Evolutionary conservation across 2,329 filamentous ascomycete genomes (phyloP).

Genomic region (Stenocarpella maydis): DNA sequence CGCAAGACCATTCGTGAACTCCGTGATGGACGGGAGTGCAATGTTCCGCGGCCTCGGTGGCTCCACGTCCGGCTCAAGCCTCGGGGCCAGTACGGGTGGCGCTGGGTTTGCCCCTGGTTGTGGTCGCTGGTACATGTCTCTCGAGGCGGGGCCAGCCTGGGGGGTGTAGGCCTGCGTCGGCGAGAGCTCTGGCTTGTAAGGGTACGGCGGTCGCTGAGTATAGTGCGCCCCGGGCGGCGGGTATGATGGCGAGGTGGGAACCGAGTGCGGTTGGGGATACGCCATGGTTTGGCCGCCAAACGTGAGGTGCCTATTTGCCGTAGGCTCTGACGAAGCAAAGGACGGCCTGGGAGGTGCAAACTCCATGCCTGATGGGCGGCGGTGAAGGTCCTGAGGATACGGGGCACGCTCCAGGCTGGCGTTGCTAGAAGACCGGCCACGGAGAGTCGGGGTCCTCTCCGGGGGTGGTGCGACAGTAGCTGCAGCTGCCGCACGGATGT

Average conservation of each 20-base stretch:
- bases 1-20: background rate
- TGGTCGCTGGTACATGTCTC: constrained; percentile 31
- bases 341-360: constrained; percentile 43
- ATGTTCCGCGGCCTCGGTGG: constrained; percentile 17
- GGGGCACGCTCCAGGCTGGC: constrained; percentile 44
- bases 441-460: constrained; percentile 45
- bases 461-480: constrained; percentile 23
- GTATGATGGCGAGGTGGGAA: constrained; percentile 46
- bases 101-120: constrained; percentile 24
- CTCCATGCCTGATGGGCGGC: constrained; percentile 45
- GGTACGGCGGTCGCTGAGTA: constrained; percentile 33
- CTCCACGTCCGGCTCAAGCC: constrained; percentile 30
- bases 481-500: constrained; percentile 33
- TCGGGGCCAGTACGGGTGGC: constrained; percentile 30
- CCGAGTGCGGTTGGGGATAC: constrained; percentile 42
- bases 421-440: constrained; percentile 45
- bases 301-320: constrained; percentile 40
- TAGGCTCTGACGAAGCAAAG: constrained; percentile 36
- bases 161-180: constrained; percentile 41
- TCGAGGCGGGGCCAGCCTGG: constrained; percentile 39
- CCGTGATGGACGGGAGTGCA: constrained; percentile 30
- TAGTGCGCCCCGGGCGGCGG: constrained; percentile 39
- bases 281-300: constrained; percentile 39
- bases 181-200: constrained; percentile 41
- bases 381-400: constrained; percentile 42